Evolutionary conservation across 306 rosid species (phyloP).

Genomic region (Benincasa hispida): DNA sequence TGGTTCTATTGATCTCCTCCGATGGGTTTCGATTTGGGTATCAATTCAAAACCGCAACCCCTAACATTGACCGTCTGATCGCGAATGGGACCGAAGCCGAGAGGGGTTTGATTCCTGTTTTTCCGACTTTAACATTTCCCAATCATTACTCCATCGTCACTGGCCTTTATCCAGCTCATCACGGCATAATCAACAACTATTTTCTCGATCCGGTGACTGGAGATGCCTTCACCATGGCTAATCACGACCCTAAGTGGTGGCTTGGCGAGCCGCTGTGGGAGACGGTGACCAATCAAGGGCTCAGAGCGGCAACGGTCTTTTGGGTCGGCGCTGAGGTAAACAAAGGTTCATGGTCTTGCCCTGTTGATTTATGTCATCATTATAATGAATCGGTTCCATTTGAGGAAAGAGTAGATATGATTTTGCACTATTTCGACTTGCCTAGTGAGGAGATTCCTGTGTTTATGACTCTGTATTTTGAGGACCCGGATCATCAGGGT

Average conservation of each 20-base stretch:
- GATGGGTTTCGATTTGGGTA: conserved; percentile 97
- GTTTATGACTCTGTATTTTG: conserved; percentile 90
- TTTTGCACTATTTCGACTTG: conserved; percentile 55
- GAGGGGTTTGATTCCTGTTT: conserved; percentile 72
- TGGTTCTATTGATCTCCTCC: conserved; percentile 62
- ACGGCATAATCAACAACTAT: conserved; percentile 76
- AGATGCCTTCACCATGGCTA: conserved; percentile 49
- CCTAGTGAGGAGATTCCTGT: conserved; percentile 55
- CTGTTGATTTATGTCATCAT: conserved; percentile 26
- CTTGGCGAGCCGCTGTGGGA: conserved; percentile 95
- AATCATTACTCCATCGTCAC: conserved; percentile 89
- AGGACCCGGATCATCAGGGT: conserved; percentile 98
- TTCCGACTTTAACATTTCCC: conserved; percentile 83
- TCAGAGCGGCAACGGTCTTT: conserved; percentile 68
- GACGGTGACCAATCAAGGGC: conserved; percentile 65
- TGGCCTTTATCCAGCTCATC: conserved; percentile 85
- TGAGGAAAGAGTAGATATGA: conserved; percentile 64
- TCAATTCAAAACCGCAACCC: conserved; percentile 73
- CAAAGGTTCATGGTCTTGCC: conserved; percentile 86
- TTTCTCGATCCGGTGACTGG: conserved; percentile 71
- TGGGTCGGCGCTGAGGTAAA: conserved; percentile 99
- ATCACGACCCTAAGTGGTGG: conserved; percentile 95
- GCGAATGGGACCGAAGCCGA: conserved; percentile 84
- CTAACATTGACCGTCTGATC: conserved; percentile 59
- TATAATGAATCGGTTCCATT: conserved; percentile 73